These are phyloP conservation scores for Pilaira anomala DNA, from an alignment of 192 early-diverging fungal species.

Conservation along the genomic window DNA sequence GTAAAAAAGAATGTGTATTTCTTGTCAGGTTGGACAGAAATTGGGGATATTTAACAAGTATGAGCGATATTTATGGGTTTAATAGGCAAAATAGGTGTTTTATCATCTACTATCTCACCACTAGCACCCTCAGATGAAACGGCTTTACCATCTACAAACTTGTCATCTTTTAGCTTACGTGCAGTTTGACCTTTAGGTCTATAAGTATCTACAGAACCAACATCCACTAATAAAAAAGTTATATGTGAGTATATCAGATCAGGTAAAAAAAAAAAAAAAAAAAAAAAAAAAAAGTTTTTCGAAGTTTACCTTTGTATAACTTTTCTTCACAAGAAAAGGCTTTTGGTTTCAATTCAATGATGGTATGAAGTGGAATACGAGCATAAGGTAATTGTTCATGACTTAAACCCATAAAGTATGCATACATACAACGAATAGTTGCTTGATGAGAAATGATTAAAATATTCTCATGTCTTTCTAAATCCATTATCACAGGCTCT, in stretches of 20 bases:
- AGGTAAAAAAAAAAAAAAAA: neutral
- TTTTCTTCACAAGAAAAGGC: constrained; percentile 94
- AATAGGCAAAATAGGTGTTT: constrained; percentile 28
- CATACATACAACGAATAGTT: constrained; percentile 94
- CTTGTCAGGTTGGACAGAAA: no score
- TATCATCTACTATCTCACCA: constrained; percentile 31
- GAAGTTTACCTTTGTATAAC: constrained; percentile 59
- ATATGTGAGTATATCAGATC: neutral
- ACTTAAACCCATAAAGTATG: constrained; percentile 90
- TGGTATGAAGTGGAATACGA: constrained; percentile 95
- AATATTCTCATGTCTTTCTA: constrained; percentile 93
- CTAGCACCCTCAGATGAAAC: constrained; percentile 17
- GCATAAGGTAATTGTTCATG: constrained; percentile 95
- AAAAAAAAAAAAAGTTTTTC: neutral
- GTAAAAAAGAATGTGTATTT: no score
- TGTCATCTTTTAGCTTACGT: neutral
- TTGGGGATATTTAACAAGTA: neutral
- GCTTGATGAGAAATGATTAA: constrained; percentile 97
- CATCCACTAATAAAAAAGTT: constrained; percentile 67
- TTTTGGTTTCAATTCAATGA: constrained; percentile 92
- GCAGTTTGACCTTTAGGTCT: constrained; percentile 59
- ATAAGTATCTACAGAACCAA: constrained; percentile 96
- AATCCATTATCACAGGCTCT: constrained; percentile 98
- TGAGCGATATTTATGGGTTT: neutral
- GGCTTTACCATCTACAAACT: neutral